Conservation (phyloP, 306 rosid species). For the Corylus americana region DNA sequence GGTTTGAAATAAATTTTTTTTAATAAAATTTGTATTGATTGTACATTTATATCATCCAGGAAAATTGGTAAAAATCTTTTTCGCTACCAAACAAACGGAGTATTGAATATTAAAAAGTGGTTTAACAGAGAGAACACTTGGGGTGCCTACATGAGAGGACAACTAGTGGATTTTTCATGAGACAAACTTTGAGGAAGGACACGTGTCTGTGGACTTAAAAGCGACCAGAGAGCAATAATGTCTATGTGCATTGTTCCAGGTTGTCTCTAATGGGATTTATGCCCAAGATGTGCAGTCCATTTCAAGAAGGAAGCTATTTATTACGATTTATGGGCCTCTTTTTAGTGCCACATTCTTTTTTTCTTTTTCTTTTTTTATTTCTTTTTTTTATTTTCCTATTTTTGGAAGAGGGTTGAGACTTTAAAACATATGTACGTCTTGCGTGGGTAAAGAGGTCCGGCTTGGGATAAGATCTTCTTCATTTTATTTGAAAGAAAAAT, state of each 20-base stretch:
- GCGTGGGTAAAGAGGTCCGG: too few species aligned
- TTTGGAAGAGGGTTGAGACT: too few species aligned
- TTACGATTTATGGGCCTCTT: neutral
- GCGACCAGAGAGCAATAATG: neutral
- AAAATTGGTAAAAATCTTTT: too few species aligned
- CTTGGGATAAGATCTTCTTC: too few species aligned
- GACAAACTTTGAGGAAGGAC: constrained; percentile 27
- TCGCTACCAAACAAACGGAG: neutral
- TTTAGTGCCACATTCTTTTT: neutral
- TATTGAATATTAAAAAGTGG: too few species aligned
- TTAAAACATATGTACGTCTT: too few species aligned
- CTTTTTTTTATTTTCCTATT: too few species aligned
- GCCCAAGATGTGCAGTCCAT: neutral
- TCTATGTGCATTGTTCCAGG: neutral
- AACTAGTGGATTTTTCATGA: constrained; percentile 38
- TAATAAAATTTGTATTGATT: too few species aligned
- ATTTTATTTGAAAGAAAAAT: too few species aligned
- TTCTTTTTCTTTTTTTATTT: neutral
- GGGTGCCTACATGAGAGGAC: constrained; percentile 28
- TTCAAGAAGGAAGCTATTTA: neutral
- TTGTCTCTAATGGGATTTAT: neutral
- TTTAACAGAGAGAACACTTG: constrained; percentile 35
- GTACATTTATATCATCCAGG: too few species aligned
- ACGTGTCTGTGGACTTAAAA: constrained; percentile 34
- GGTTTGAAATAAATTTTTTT: too few species aligned